phyloP scores from a whole-genome alignment of 805 yeast species.

The Candida railenensis region DNA sequence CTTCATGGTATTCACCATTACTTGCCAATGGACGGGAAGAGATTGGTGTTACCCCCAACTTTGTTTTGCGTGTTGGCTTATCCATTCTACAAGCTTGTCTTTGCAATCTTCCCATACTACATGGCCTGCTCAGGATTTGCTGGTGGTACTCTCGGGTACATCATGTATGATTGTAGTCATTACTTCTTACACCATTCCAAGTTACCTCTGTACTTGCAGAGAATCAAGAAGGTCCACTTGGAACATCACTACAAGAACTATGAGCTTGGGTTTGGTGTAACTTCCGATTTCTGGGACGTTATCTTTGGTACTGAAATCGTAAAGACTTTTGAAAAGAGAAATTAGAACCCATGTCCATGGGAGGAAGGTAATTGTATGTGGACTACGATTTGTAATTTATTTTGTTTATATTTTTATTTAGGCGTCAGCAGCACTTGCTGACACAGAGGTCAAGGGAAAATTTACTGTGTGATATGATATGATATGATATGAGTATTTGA shows the following conservation, averaged over 20 bases:
- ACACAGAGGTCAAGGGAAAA: too few relatives aligned
- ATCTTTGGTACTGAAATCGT: conserved; percentile 82
- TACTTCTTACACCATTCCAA: conserved; percentile 87
- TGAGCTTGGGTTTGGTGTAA: conserved; percentile 96
- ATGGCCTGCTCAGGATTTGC: conserved; percentile 91
- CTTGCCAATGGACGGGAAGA: conserved; percentile 91
- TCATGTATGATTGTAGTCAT: conserved; percentile 90
- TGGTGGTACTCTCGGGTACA: conserved; percentile 94
- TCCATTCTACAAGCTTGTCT: conserved; percentile 82
- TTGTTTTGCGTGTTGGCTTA: conserved; percentile 66
- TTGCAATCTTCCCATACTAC: conserved; percentile 72
- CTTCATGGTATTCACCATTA: conserved; percentile 97
- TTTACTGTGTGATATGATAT: too few relatives aligned
- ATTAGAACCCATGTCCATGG: conserved; percentile 15
- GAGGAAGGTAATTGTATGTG: background rate
- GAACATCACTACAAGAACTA: conserved; percentile 98
- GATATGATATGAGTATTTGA: background rate
- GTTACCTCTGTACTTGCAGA: conserved; percentile 75
- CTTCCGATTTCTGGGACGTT: conserved; percentile 89
- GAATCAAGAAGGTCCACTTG: conserved; percentile 83
- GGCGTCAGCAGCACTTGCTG: too few relatives aligned
- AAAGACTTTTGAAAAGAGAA: conserved; percentile 45
- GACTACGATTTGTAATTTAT: too few relatives aligned
- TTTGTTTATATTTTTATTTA: background rate
- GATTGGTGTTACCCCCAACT: conserved; percentile 97